Percentiles rank a stretch among this genome's conserved stretches.
These are phyloP conservation scores for Boletus pseudo-olivaceus DNA, from an alignment of 768 basidiomycete species.

Conservation along the genomic window DNA sequence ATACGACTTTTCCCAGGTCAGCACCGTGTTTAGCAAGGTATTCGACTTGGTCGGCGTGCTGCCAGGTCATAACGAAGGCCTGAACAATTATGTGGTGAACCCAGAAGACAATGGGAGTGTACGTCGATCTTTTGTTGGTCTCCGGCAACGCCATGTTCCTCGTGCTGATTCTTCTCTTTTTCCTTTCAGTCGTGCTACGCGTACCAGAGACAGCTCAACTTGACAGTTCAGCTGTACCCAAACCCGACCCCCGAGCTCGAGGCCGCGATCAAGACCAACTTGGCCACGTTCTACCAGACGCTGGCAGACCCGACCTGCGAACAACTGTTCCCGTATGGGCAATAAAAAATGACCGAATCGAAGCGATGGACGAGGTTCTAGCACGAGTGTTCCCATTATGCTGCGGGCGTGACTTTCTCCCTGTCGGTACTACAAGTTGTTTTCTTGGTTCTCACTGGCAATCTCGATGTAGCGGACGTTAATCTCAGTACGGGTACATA, in stretches of 20 bases:
- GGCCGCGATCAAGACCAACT: slow-evolving; percentile 21
- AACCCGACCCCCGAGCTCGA: slow-evolving; percentile 19
- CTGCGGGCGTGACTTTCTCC: not conserved
- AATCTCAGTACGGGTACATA: not conserved
- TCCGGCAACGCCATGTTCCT: not conserved
- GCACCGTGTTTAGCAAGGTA: slow-evolving; percentile 1
- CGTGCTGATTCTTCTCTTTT: slow-evolving; percentile 2
- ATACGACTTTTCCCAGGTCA: slow-evolving; percentile 8
- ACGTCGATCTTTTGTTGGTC: not conserved
- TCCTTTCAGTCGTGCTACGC: slow-evolving; percentile 14
- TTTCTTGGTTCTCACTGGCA: not conserved
- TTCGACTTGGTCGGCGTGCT: not conserved
- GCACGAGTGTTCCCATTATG: not conserved
- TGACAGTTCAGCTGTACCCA: slow-evolving; percentile 19
- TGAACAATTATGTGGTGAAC: slow-evolving; percentile 15
- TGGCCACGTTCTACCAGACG: slow-evolving; percentile 13
- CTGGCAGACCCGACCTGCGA: slow-evolving; percentile 9
- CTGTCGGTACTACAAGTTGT: not conserved
- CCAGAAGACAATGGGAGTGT: slow-evolving; percentile 14
- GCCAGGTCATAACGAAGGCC: slow-evolving; percentile 20
- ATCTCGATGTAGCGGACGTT: not conserved
- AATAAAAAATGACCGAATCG: not conserved
- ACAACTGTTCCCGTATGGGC: slow-evolving; percentile 17
- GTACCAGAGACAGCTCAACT: slow-evolving; percentile 18
- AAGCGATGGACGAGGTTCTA: no score